Percentiles rank a stretch among this genome's conserved stretches.
Evolutionary conservation across 441 rosid genomes (phyloP).

Genomic region (Pelargonium citronellum): DNA sequence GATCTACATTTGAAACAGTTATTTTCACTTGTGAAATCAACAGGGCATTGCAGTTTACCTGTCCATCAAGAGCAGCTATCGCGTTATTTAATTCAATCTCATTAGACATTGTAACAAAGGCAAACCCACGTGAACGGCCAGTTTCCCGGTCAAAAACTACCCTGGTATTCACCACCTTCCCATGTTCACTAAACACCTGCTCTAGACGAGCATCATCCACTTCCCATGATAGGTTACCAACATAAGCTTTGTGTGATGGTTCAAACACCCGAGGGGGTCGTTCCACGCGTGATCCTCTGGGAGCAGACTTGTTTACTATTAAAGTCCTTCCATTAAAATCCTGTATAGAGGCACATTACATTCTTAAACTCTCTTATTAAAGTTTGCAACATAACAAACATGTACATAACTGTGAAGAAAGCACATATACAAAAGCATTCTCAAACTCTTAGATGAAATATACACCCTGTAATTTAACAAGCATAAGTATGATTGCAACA

Average conservation of each 20-base stretch:
- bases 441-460: no score
- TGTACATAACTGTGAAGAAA: no score
- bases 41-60: constrained; percentile 30
- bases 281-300: constrained; percentile 50
- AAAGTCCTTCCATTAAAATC: constrained; percentile 50
- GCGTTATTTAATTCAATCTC: constrained; percentile 66
- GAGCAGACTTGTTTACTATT: constrained; percentile 64
- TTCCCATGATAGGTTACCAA: constrained; percentile 63
- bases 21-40: background rate
- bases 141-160: constrained; percentile 55
- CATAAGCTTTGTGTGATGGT: constrained; percentile 38
- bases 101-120: constrained; percentile 56
- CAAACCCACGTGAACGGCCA: constrained; percentile 75
- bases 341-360: constrained; percentile 24
- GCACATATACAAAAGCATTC: no score
- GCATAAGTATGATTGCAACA: no score
- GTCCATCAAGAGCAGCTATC: constrained; percentile 64
- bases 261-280: constrained; percentile 38
- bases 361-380: no score
- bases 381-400: no score
- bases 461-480: no score
- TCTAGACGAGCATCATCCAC: constrained; percentile 50
- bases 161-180: constrained; percentile 51
- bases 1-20: no score
- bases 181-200: constrained; percentile 61